These are phyloP conservation scores for Talaromyces sp. DNA, from an alignment of 2,329 filamentous ascomycete genomes.

Conservation along the genomic window DNA sequence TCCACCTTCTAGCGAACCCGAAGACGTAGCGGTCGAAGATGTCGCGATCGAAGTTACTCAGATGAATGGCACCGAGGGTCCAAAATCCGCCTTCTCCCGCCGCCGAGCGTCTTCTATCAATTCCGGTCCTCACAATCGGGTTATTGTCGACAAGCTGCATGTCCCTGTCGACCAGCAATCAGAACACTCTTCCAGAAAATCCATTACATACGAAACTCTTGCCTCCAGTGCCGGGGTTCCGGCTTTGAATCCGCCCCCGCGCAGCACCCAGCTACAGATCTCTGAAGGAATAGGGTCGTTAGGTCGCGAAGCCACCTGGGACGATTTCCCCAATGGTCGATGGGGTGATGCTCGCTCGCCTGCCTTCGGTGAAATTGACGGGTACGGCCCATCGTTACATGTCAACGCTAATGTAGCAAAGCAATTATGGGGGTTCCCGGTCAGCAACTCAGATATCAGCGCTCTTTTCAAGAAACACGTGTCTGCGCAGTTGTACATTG, in stretches of 20 bases:
- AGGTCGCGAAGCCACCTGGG: constrained; percentile 94
- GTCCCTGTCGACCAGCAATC: constrained; percentile 22
- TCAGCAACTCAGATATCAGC: constrained; percentile 64
- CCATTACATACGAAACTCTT: constrained; percentile 56
- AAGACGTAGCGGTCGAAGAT: constrained; percentile 41
- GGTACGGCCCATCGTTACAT: constrained; percentile 94
- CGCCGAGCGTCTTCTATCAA: constrained; percentile 72
- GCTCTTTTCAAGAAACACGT: constrained; percentile 76
- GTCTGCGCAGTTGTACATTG: constrained; percentile 68
- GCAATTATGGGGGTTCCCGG: constrained; percentile 77
- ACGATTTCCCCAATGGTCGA: constrained; percentile 93
- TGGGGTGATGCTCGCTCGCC: constrained; percentile 92
- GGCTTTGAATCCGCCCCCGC: constrained; percentile 59
- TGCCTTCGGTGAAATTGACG: constrained; percentile 93
- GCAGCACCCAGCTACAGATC: constrained; percentile 82
- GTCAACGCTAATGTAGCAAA: constrained; percentile 80
- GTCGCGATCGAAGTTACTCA: constrained; percentile 35
- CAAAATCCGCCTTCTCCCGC: constrained; percentile 27
- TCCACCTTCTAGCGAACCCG: constrained; percentile 40
- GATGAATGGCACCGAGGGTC: constrained; percentile 19
- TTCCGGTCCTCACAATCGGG: constrained; percentile 78
- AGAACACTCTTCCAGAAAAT: constrained; percentile 28
- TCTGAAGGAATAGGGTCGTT: constrained; percentile 87
- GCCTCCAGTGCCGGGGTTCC: constrained; percentile 74
- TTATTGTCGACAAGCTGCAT: constrained; percentile 65